A percentile compares a stretch with the other conserved stretches of the same genome.
phyloP scores from a whole-genome alignment of 257 asterid species.

The Primulina tabacum region DNA sequence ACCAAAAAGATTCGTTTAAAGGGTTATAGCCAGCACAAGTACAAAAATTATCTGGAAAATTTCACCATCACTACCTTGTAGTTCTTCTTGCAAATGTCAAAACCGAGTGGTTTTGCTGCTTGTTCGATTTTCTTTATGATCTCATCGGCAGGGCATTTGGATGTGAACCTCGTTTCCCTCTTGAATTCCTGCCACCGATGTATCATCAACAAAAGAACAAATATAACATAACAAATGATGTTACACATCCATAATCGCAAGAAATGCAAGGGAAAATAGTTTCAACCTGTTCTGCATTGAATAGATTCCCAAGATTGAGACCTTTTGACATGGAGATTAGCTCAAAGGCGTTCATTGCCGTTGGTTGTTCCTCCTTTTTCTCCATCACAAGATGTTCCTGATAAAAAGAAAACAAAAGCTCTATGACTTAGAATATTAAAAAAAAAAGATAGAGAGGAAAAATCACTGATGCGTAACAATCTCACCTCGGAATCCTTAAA shows the following conservation, averaged over 20 bases:
- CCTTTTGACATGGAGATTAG: slow-evolving; percentile 94
- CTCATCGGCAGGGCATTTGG: slow-evolving; percentile 73
- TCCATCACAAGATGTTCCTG: slow-evolving; percentile 89
- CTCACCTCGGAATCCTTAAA: slow-evolving; percentile 80
- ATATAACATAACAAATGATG: background rate
- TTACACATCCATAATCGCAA: slow-evolving; percentile 3
- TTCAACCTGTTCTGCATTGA: slow-evolving; percentile 72
- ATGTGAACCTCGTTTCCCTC: slow-evolving; percentile 88
- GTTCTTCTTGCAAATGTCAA: slow-evolving; percentile 79
- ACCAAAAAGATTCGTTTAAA: background rate
- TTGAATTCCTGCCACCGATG: slow-evolving; percentile 42
- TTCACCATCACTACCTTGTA: slow-evolving; percentile 56
- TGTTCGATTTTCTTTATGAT: slow-evolving; percentile 72
- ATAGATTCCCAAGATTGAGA: slow-evolving; percentile 86
- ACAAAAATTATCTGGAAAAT: background rate
- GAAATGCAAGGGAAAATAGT: background rate
- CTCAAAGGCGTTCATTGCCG: slow-evolving; percentile 95
- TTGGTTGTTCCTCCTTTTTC: slow-evolving; percentile 79
- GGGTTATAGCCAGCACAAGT: background rate
- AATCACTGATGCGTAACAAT: slow-evolving; percentile 4
- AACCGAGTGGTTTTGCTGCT: slow-evolving; percentile 91
- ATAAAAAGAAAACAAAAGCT: background rate
- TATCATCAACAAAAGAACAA: slow-evolving; percentile 19
- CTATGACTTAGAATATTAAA: slow-evolving; percentile 1
- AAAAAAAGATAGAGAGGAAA: background rate